A percentile compares a stretch with the other conserved stretches of the same genome.
Evolutionary conservation across 1,284 basidiomycete genomes (phyloP).

Genomic region (Malassezia equina): DNA sequence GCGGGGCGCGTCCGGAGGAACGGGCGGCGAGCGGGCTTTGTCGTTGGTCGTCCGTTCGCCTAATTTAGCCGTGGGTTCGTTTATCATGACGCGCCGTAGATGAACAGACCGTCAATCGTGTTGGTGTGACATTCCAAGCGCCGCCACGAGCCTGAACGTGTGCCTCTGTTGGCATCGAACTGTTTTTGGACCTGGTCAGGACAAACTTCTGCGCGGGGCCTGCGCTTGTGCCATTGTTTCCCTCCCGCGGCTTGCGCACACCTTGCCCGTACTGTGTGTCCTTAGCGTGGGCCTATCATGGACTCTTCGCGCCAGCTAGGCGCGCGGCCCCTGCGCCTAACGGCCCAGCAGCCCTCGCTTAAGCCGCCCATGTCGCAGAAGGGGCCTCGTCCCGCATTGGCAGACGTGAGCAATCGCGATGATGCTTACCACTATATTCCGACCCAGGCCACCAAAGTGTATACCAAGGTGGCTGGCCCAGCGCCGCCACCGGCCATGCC

Average conservation of each 20-base stretch:
- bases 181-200: not conserved
- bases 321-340: slow-evolving; percentile 12
- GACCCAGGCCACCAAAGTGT: not conserved
- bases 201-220: not conserved
- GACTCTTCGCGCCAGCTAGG: slow-evolving; percentile 8
- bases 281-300: not conserved
- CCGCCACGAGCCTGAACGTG: not conserved
- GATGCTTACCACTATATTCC: not conserved
- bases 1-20: not conserved
- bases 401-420: slow-evolving; percentile 18
- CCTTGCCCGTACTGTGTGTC: not conserved
- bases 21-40: not conserved
- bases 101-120: not conserved
- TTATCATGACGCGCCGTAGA: not conserved
- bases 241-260: not conserved
- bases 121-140: not conserved
- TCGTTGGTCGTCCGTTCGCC: not conserved
- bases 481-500: not conserved
- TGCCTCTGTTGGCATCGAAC: not conserved
- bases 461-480: not conserved
- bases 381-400: slow-evolving; percentile 10
- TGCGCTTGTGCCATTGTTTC: not conserved
- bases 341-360: slow-evolving; percentile 14
- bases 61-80: not conserved
- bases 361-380: not conserved